Conservation (phyloP, 306 rosid species). For the Phaseolus lunatus region DNA sequence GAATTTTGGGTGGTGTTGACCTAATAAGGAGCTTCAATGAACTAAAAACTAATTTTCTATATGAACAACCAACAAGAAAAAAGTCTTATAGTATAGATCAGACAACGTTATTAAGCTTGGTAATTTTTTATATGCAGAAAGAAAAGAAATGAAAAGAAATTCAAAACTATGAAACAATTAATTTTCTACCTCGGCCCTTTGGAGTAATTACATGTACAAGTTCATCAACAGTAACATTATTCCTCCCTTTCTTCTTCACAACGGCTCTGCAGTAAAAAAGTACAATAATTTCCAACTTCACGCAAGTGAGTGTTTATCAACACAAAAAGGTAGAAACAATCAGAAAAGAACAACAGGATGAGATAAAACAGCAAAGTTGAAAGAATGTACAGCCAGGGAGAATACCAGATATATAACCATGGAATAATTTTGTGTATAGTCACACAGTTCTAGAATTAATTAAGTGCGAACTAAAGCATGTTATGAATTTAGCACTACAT, state of each 20-base stretch:
- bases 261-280: slow-evolving; percentile 56
- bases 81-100: not conserved
- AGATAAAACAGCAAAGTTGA: slow-evolving; percentile 8
- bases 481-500: slow-evolving; percentile 10
- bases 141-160: not conserved
- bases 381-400: not conserved
- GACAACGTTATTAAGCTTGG: not conserved
- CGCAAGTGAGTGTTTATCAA: slow-evolving; percentile 18
- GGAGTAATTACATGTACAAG: slow-evolving; percentile 88
- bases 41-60: slow-evolving; percentile 9
- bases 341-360: not conserved
- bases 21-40: slow-evolving; percentile 13
- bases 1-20: not conserved
- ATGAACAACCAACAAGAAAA: not conserved
- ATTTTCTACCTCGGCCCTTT: slow-evolving; percentile 76
- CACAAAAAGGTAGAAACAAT: slow-evolving; percentile 15
- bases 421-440: not conserved
- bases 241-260: slow-evolving; percentile 89
- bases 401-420: not conserved
- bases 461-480: slow-evolving; percentile 25
- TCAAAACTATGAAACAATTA: slow-evolving; percentile 12
- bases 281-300: slow-evolving; percentile 21
- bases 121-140: not conserved
- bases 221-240: slow-evolving; percentile 82
- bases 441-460: slow-evolving; percentile 7